Evolutionary conservation across 306 rosid species (phyloP).

Genomic region (Casuarina glauca): DNA sequence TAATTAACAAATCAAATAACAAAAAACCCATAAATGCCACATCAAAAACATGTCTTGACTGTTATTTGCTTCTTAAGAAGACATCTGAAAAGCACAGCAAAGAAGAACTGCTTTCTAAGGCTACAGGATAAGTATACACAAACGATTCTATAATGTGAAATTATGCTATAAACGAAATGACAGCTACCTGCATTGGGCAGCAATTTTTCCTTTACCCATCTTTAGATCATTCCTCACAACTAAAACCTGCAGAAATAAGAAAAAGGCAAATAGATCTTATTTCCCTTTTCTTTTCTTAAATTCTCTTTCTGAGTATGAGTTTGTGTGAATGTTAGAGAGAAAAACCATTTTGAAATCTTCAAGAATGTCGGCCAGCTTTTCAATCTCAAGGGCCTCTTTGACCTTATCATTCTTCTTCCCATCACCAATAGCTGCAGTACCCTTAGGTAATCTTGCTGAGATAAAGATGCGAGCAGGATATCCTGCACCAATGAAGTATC

Average conservation of each 20-base stretch:
- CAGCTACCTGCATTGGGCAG: slow-evolving; percentile 90
- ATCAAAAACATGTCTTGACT: neutral
- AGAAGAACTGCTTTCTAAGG: neutral
- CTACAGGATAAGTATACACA: neutral
- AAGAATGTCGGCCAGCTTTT: slow-evolving; percentile 67
- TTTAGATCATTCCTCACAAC: slow-evolving; percentile 93
- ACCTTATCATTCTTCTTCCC: slow-evolving; percentile 45
- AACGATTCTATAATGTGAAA: neutral
- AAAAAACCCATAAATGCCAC: neutral
- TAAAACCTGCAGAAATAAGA: slow-evolving; percentile 51
- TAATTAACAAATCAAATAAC: neutral
- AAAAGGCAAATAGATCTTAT: neutral
- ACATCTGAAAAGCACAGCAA: neutral
- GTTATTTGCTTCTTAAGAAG: neutral
- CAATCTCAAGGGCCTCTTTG: slow-evolving; percentile 71
- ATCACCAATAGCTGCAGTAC: slow-evolving; percentile 23
- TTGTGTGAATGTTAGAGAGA: neutral
- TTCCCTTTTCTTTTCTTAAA: slow-evolving; percentile 8
- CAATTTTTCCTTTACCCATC: slow-evolving; percentile 99
- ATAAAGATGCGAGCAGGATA: slow-evolving; percentile 52
- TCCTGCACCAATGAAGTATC: slow-evolving; percentile 70
- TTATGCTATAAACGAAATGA: neutral
- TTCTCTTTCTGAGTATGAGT: neutral
- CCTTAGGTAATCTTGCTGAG: slow-evolving; percentile 36
- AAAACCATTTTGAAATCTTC: slow-evolving; percentile 87